Evolutionary conservation across 1,139 yeast species (phyloP), one percentile per base, ranked within the genome.

Genomic region (Insectozyma bohioensis): DNA sequence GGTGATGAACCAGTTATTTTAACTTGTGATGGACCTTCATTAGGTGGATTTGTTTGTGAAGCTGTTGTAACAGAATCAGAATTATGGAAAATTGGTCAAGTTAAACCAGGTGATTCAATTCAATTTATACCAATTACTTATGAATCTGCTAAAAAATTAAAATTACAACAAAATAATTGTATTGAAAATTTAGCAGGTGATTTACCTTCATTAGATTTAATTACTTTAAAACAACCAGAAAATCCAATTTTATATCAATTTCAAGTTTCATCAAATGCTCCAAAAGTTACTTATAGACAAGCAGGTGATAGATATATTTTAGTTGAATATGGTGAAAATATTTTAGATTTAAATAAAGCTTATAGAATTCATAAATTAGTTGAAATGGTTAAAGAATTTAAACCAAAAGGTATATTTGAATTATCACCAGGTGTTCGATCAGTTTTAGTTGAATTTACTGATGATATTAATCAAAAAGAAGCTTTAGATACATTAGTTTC

Each of bases 1-100:
- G 98, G 98, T 61, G 97, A 92, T 61, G 97, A 90, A 59, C 97
- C 97, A 3, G 98, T 92, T 21, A 87, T 92, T 46, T 74, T 92
- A 59, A 86, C 97, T 7, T 86, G 96, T 54, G 98, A 92, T 62
- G 97, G 97, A 41, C 97, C 97, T 31, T 85, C 96, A 10, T 75
- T 92, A 43, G 97, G 97, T 51, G 98, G 98, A 1, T 92, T 92
- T 54, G 97, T 92, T 23, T 92, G 97, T 63, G 85, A 87, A 52
- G 97, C 95, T 5, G 97, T 90, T 38, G 95, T 92, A 42, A 85
- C 87, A 17, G 95, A 88, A 56, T 87, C 95, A 20, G 98, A 92
- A 64, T 79, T 92, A 84, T 92, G 97, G 97, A 92, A 92, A 66
- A 85, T 92, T 55, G 98, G 98, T 34, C 97, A 92, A 65, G 90